Base-by-base conservation (phyloP, 202 grass and related monocot species). In the Hordeum pubiflorum region DNA sequence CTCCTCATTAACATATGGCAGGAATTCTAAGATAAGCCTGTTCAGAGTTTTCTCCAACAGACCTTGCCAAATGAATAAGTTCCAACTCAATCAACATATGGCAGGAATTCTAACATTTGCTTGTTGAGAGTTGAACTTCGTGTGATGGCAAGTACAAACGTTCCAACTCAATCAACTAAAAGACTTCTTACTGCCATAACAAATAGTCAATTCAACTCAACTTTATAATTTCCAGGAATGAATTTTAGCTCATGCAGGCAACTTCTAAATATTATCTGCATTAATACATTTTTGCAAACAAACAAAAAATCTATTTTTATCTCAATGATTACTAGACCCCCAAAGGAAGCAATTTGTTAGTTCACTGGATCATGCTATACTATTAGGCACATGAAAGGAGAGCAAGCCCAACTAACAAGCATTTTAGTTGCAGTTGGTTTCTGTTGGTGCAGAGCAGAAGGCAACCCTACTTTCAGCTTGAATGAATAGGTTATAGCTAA, bases 341-440 rank as follows among this genome's bases (percentile, higher is more conserved):
- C 63, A 23, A 59, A 69, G 48, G 15, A 10, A 63, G 40, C 7
- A 39, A 32, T 43, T 73, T 24, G 14, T 4, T 39, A 55, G 76
- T 73, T 72, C 4, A 9, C 80, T 79, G 13, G 36, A 79, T 27
- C 33, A 64, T 65, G 69, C 5, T 18, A 64, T 18, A 86, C 3
- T 23, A 7, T 32, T 59, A 71, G 65, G 29, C 40, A 78, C 44
- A n/a, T 37, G 10, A 82, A 82, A 63, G 3, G 6, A 20, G 5
- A 82, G 50, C 32, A 72, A 23, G 26, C 32, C 34, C n/a, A 63
- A 63, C 23, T 55, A 82, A 70, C 11, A 69, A 76, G 50, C 55
- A 87, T 18, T 82, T 44, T 32, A 69, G 26, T 43, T 73, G 34
- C 27, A 57, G 65, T 37, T 72, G 18, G 33, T 83, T 78, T 64